Evolutionary conservation across 768 basidiomycete genomes (phyloP).

Genomic region (Lepiota brunneoincarnata): DNA sequence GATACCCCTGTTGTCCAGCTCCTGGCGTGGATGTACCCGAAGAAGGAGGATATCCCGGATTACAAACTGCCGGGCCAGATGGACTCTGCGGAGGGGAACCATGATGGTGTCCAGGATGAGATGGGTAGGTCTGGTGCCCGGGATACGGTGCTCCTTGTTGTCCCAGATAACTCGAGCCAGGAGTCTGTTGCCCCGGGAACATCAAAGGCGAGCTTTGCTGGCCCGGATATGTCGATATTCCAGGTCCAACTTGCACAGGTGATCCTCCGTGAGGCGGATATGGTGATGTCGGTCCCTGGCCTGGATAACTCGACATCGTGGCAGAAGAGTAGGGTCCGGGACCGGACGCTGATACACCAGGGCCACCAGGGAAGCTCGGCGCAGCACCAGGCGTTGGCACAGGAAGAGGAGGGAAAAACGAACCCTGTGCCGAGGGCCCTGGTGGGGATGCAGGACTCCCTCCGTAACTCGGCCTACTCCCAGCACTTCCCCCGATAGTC

Average conservation of each 20-base stretch:
- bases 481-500: constrained; percentile 14
- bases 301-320: background rate
- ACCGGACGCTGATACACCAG: background rate
- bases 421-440: background rate
- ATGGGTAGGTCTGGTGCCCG: constrained; percentile 11
- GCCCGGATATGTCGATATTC: background rate
- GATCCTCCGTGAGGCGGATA: background rate
- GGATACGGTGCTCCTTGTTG: constrained; percentile 14
- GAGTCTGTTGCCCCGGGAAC: constrained; percentile 15
- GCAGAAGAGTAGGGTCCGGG: background rate
- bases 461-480: constrained; percentile 9
- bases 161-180: constrained; percentile 19
- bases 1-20: background rate
- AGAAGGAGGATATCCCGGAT: background rate
- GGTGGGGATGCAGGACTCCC: constrained; percentile 6
- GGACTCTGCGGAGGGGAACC: constrained; percentile 23
- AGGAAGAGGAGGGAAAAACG: background rate
- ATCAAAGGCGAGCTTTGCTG: background rate
- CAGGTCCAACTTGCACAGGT: background rate
- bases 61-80: constrained; percentile 7
- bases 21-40: background rate
- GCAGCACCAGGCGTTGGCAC: background rate
- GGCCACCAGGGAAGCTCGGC: background rate
- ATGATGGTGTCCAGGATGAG: constrained; percentile 13
- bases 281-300: constrained; percentile 1